Base-by-base conservation (phyloP, 768 basidiomycete species). In the Boletus rubroflammeus region DNA sequence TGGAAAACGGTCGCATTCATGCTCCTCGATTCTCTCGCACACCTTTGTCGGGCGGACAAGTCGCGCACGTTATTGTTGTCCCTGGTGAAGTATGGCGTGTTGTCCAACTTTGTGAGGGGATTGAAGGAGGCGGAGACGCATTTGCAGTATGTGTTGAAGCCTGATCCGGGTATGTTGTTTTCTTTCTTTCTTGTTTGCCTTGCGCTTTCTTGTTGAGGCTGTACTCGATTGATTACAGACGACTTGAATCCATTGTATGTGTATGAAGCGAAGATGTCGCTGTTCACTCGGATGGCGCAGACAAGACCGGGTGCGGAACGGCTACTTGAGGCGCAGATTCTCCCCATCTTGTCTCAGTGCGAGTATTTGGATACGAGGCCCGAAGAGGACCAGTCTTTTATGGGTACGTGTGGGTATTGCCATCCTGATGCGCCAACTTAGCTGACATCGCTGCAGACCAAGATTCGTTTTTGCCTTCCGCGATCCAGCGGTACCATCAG, bases 1-100 rank as follows among this genome's bases (percentile, higher is more conserved):
- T 98, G 96, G 96, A 92, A 92, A 72, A 95, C 94, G 3, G 84
- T 98, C 15, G 91, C 95, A 9, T 98, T 94, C 67, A 88, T 94
- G 77, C 76, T 93, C 3, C 76, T 98, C 40, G 92, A 95, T 62
- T 85, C 89, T 0, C 77, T 95, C 8, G 79, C 88, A 17, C 81
- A 88, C 41, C 73, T 95, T 0, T 89, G 84, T 36, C 81, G 81
- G 26, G 69, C 75, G 45, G 88, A 93, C 59, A 87, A 83, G 70
- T 85, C 86, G 45, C 79, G 88, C 50, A 63, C 75, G 11, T 75
- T 90, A 21, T 69, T 90, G 42, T 67, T 76, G 10, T 72, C 80
- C 1, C 72, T 97, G 25, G 78, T 78, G 25, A 79, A 84, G 42
- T 83, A 90, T 60, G 95, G 96, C 0, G 87, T 87, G 62, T 68